These are phyloP conservation scores for Leucocoprinus sp. DNA, from an alignment of 768 basidiomycete species.

Conservation along the genomic window DNA sequence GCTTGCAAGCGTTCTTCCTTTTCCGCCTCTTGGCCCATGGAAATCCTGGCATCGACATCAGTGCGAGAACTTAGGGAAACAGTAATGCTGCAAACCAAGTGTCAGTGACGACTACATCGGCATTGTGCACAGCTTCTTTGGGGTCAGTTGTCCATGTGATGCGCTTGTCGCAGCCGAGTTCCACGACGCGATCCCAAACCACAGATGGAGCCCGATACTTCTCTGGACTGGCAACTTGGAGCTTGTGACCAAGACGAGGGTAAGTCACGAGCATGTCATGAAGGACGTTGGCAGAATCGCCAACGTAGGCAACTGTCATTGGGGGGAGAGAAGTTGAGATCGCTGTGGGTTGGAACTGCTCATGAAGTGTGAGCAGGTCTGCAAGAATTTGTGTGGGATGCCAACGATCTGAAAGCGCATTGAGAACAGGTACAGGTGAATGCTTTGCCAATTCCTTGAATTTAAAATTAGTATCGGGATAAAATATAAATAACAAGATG, in stretches of 20 bases:
- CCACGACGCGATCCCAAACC: conserved; percentile 78
- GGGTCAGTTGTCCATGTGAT: conserved; percentile 77
- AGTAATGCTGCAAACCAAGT: conserved; percentile 59
- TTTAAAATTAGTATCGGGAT: neutral
- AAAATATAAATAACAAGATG: neutral
- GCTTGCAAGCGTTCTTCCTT: conserved; percentile 78
- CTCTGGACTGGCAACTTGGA: conserved; percentile 78
- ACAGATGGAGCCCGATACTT: conserved; percentile 60
- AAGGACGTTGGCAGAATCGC: conserved; percentile 90
- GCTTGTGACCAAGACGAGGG: conserved; percentile 81
- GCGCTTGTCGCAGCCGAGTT: conserved; percentile 61
- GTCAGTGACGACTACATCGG: conserved; percentile 95
- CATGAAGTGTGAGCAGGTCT: conserved; percentile 84
- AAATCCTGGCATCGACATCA: conserved; percentile 62
- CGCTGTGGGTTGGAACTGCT: conserved; percentile 38
- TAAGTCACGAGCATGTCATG: conserved; percentile 97
- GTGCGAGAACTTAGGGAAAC: neutral
- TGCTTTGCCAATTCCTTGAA: conserved; percentile 81
- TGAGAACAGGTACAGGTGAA: conserved; percentile 90
- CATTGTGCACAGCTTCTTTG: conserved; percentile 77
- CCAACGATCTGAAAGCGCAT: conserved; percentile 92
- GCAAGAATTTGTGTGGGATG: conserved; percentile 96
- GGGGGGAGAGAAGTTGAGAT: conserved; percentile 51
- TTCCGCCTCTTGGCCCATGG: conserved; percentile 98
- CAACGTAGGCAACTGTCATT: conserved; percentile 87